These are phyloP conservation scores for Cladosporium sp. DNA, from an alignment of 2,329 filamentous ascomycete species.

Conservation along the genomic window DNA sequence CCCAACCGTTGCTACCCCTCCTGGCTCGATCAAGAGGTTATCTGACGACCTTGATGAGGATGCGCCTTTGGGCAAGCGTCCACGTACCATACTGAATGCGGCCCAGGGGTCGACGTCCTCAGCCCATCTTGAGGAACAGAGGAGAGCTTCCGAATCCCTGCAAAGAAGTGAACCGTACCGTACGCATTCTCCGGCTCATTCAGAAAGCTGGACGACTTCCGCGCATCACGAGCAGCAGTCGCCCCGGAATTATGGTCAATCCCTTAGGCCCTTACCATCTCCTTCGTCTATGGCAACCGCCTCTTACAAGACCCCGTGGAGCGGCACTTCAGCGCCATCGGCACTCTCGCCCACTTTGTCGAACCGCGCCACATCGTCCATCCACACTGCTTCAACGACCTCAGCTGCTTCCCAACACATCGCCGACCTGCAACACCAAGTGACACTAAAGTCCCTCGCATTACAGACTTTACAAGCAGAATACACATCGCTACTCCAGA, in stretches of 20 bases:
- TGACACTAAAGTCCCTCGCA: conserved; percentile 48
- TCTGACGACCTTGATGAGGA: conserved; percentile 18
- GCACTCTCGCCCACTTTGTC: conserved; percentile 17
- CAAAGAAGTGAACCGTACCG: conserved; percentile 6
- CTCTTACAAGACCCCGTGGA: not conserved
- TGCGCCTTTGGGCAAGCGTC: conserved; percentile 15
- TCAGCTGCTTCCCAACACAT: conserved; percentile 33
- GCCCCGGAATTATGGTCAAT: conserved; percentile 12
- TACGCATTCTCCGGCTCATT: conserved; percentile 18
- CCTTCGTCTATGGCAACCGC: conserved; percentile 21
- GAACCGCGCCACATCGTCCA: conserved; percentile 17
- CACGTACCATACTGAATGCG: conserved; percentile 10
- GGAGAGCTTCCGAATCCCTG: conserved; percentile 4
- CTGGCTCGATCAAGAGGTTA: conserved; percentile 17
- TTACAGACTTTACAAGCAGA: conserved; percentile 50
- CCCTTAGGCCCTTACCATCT: conserved; percentile 20
- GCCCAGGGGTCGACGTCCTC: too few relatives aligned
- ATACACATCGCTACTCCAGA: conserved; percentile 47
- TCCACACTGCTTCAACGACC: conserved; percentile 21
- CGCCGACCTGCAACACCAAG: conserved; percentile 48
- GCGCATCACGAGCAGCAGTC: conserved; percentile 19
- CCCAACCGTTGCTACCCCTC: conserved; percentile 1
- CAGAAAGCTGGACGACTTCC: conserved; percentile 18
- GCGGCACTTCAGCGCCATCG: not conserved
- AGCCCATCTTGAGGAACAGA: conserved; percentile 14